Percentiles rank a stretch among this genome's conserved stretches.
These are phyloP conservation scores for Scheffersomyces coipomensis DNA, from an alignment of 805 yeast genomes.

Conservation along the genomic window DNA sequence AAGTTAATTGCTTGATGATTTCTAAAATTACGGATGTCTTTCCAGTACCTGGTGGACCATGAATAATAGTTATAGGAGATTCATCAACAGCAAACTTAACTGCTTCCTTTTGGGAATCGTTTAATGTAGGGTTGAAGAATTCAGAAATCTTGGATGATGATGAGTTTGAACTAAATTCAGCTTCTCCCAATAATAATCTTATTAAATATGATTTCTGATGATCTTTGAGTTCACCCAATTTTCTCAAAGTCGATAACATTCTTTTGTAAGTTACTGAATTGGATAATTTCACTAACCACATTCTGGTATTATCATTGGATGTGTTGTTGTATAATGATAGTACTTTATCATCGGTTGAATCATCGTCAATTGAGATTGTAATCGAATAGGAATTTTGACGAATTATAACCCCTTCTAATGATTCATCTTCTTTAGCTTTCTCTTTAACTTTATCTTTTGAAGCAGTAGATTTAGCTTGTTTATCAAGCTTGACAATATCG, in stretches of 20 bases:
- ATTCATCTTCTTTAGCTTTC: slow-evolving; percentile 15
- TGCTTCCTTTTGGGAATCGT: slow-evolving; percentile 72
- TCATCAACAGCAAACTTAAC: slow-evolving; percentile 58
- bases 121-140: slow-evolving; percentile 48
- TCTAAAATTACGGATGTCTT: slow-evolving; percentile 84
- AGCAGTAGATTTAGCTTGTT: slow-evolving; percentile 30
- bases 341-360: slow-evolving; percentile 44
- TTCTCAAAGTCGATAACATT: slow-evolving; percentile 76
- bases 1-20: slow-evolving; percentile 67
- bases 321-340: slow-evolving; percentile 45
- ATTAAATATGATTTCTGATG: slow-evolving; percentile 30
- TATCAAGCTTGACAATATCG: slow-evolving; percentile 68
- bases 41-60: slow-evolving; percentile 85
- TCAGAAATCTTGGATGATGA: slow-evolving; percentile 7
- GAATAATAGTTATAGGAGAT: slow-evolving; percentile 61
- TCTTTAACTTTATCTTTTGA: slow-evolving; percentile 1
- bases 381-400: slow-evolving; percentile 49
- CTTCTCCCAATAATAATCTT: slow-evolving; percentile 47
- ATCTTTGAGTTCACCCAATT: slow-evolving; percentile 49
- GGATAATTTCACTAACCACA: slow-evolving; percentile 68
- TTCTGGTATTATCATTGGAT: slow-evolving; percentile 34
- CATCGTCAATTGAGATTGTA: slow-evolving; percentile 61
- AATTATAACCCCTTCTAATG: slow-evolving; percentile 65
- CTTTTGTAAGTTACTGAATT: slow-evolving; percentile 73
- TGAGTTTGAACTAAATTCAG: slow-evolving; percentile 25